Conservation (phyloP, 257 asterid genomes). For the Solanum gandarillasii region DNA sequence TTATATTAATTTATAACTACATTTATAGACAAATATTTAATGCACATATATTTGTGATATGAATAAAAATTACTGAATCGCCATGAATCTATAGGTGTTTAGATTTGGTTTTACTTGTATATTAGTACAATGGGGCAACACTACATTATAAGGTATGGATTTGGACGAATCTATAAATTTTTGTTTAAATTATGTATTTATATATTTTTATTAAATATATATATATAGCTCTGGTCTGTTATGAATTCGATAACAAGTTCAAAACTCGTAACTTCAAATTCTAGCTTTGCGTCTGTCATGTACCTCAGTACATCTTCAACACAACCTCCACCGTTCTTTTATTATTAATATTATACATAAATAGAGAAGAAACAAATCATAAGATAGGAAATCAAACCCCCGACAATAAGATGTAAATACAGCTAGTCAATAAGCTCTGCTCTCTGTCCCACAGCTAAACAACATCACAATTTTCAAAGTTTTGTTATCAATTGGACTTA, state of each 20-base stretch:
- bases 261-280: neutral
- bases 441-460: neutral
- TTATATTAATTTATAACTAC: neutral
- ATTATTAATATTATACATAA: neutral
- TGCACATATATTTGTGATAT: too few species aligned
- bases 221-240: too few species aligned
- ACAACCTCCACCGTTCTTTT: neutral
- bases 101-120: neutral
- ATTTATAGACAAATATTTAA: too few species aligned
- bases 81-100: neutral
- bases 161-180: neutral
- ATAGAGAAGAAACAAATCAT: neutral
- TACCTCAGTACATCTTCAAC: neutral
- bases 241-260: neutral
- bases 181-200: too few species aligned
- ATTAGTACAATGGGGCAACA: neutral
- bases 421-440: neutral
- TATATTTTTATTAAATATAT: too few species aligned
- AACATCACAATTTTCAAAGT: neutral
- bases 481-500: neutral
- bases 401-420: neutral
- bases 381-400: neutral
- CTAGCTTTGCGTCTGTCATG: fast-evolving
- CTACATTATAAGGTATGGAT: neutral
- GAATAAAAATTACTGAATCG: too few species aligned